Conservation (phyloP, 1,284 basidiomycete species). For the Stereum hirsutum region DNA sequence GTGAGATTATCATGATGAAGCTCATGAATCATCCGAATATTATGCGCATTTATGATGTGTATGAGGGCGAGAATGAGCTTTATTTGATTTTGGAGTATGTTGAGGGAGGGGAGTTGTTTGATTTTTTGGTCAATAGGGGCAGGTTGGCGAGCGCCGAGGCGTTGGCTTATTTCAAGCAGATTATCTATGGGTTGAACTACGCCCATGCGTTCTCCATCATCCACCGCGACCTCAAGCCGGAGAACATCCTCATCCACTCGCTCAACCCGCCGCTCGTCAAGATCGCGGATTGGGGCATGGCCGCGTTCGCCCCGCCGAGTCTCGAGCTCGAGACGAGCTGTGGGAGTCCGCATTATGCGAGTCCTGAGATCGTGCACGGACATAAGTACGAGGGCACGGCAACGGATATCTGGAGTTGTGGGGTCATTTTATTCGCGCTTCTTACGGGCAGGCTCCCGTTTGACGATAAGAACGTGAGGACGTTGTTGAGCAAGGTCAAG, state of each 20-base stretch:
- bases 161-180: constrained; percentile 93
- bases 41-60: constrained; percentile 94
- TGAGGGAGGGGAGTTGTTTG: constrained; percentile 96
- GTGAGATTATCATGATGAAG: constrained; percentile 99
- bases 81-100: constrained; percentile 97
- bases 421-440: constrained; percentile 84
- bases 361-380: constrained; percentile 95
- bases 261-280: constrained; percentile 84
- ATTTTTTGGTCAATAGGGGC: constrained; percentile 90
- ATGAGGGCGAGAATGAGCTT: constrained; percentile 88
- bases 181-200: constrained; percentile 94
- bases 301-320: constrained; percentile 77
- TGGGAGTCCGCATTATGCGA: constrained; percentile 96
- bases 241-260: constrained; percentile 90
- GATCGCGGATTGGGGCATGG: constrained; percentile 99
- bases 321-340: constrained; percentile 93
- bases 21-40: constrained; percentile 98
- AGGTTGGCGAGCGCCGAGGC: constrained; percentile 80
- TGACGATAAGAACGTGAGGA: constrained; percentile 80
- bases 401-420: constrained; percentile 94
- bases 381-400: constrained; percentile 90
- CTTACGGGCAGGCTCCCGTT: constrained; percentile 85
- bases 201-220: constrained; percentile 99
- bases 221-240: constrained; percentile 97
- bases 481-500: constrained; percentile 86